Conservation (phyloP, 331 rosid species). For the Rosa hybrid region DNA sequence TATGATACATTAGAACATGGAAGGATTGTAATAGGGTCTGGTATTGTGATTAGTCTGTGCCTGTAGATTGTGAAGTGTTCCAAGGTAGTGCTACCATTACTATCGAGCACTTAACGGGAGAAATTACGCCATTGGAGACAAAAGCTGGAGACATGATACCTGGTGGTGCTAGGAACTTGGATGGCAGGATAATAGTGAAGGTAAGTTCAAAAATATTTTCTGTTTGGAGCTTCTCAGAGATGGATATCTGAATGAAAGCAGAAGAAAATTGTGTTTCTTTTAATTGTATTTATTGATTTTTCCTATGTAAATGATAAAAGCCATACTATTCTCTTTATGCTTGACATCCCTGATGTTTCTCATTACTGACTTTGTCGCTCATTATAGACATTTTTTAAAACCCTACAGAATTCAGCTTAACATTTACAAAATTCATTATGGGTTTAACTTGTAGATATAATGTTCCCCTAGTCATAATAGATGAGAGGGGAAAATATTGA, state of each 20-base stretch:
- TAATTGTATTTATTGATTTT: not conserved
- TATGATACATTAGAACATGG: constrained; percentile 36
- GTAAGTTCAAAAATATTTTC: constrained; percentile 39
- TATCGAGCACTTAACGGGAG: constrained; percentile 95
- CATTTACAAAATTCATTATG: not conserved
- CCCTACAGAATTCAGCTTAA: not conserved
- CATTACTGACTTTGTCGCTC: not conserved
- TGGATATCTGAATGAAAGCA: not conserved
- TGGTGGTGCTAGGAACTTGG: constrained; percentile 98
- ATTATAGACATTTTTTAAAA: not conserved
- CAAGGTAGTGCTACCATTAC: constrained; percentile 97
- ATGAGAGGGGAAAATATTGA: not conserved
- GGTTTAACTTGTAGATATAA: not conserved
- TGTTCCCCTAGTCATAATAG: not conserved
- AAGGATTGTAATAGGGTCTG: constrained; percentile 56
- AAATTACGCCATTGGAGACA: constrained; percentile 87
- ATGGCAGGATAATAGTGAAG: constrained; percentile 94
- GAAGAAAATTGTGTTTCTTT: not conserved
- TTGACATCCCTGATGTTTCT: not conserved
- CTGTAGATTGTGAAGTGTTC: constrained; percentile 98
- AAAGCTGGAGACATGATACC: constrained; percentile 88
- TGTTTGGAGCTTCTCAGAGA: constrained; percentile 8
- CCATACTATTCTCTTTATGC: not conserved
- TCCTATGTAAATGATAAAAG: not conserved
- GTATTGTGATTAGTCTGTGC: constrained; percentile 98